These are phyloP conservation scores for Phytophthora citricola DNA, from an alignment of 352 stramenopile genomes.

Conservation along the genomic window DNA sequence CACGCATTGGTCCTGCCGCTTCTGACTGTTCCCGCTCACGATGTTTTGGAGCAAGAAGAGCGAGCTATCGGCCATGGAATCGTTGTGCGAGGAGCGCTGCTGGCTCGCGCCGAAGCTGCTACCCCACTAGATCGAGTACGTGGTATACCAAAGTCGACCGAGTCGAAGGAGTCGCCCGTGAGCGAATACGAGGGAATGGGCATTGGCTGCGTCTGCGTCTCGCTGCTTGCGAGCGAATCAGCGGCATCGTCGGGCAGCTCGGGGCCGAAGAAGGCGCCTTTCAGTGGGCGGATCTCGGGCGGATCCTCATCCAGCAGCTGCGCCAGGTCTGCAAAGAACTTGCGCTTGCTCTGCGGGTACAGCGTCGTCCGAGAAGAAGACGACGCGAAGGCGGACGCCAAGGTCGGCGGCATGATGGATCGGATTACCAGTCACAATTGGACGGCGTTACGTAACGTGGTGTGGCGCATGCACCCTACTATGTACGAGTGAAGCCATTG, in stretches of 20 bases:
- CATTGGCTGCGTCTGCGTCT: neutral
- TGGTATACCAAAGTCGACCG: constrained; percentile 44
- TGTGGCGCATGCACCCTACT: constrained; percentile 10
- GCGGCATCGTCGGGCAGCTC: constrained; percentile 11
- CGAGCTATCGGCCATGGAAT: constrained; percentile 65
- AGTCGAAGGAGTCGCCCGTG: constrained; percentile 52
- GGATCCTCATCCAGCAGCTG: constrained; percentile 54
- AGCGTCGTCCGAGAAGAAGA: constrained; percentile 31
- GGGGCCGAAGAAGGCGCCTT: constrained; percentile 42
- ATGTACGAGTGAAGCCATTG: constrained; percentile 27
- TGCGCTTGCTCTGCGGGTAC: constrained; percentile 76
- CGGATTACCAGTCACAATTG: neutral
- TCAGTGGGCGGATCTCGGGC: constrained; percentile 40
- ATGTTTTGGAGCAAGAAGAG: constrained; percentile 48
- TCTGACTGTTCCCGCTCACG: constrained; percentile 15
- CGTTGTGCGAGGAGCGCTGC: constrained; percentile 29
- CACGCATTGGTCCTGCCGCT: constrained; percentile 19
- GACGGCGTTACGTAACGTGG: constrained; percentile 15
- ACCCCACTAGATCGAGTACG: constrained; percentile 13
- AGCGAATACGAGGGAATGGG: constrained; percentile 31
- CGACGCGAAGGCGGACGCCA: neutral
- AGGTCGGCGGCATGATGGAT: constrained; percentile 3
- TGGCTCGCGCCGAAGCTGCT: constrained; percentile 31
- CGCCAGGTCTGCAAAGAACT: constrained; percentile 76
- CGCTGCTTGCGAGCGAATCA: neutral